Conservation (phyloP, 306 rosid genomes). For the Phaseolus lunatus region DNA sequence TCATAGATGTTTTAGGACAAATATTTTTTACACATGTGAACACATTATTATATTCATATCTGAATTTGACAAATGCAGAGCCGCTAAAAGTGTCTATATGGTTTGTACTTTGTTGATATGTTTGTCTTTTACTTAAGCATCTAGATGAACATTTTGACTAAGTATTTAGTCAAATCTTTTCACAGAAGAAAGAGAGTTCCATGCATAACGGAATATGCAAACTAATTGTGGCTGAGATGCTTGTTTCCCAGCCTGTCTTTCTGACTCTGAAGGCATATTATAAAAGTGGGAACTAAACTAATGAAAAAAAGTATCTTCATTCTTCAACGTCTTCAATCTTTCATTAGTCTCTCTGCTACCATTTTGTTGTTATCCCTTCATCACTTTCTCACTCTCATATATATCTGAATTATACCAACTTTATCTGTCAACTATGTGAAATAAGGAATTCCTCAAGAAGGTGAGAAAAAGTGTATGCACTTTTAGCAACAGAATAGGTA, state of each 20-base stretch:
- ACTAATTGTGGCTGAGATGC: slow-evolving; percentile 50
- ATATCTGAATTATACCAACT: background rate
- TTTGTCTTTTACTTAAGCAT: slow-evolving; percentile 23
- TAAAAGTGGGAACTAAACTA: slow-evolving; percentile 11
- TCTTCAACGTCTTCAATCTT: slow-evolving; percentile 30
- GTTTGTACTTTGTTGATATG: slow-evolving; percentile 35
- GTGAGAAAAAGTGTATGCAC: slow-evolving; percentile 25
- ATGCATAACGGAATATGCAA: slow-evolving; percentile 55
- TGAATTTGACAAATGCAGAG: slow-evolving; percentile 28
- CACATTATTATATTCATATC: slow-evolving; percentile 9
- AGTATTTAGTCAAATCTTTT: slow-evolving; percentile 50
- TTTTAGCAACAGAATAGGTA: slow-evolving; percentile 29
- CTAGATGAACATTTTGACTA: slow-evolving; percentile 44
- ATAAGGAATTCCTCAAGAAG: background rate
- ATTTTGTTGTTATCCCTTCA: background rate
- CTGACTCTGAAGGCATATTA: slow-evolving; percentile 49
- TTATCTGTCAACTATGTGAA: background rate
- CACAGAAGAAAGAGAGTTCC: slow-evolving; percentile 52
- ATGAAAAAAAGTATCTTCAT: background rate
- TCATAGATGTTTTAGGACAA: background rate
- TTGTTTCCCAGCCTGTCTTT: slow-evolving; percentile 60
- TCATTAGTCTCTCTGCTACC: slow-evolving; percentile 19
- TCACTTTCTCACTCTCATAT: slow-evolving; percentile 4
- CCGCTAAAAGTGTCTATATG: slow-evolving; percentile 19
- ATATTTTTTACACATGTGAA: slow-evolving; percentile 7